A percentile compares a stretch with the other conserved stretches of the same genome.
phyloP scores from a whole-genome alignment of 2,329 filamentous ascomycete species.

The Helminthosporium solani region DNA sequence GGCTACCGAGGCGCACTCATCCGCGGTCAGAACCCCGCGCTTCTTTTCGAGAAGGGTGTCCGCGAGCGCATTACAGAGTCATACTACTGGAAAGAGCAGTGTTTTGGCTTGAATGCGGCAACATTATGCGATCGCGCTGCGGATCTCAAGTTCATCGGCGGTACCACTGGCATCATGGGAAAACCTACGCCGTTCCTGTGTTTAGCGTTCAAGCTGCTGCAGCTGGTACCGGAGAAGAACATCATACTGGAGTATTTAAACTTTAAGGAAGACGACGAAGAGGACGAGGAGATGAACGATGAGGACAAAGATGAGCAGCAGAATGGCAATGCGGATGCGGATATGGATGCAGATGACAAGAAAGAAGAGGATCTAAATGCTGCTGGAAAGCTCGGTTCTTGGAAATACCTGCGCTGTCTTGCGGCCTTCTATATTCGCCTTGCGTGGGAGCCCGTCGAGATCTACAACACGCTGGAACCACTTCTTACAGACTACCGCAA shows the following conservation, averaged over 20 bases:
- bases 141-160: constrained; percentile 80
- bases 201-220: constrained; percentile 89
- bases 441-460: constrained; percentile 77
- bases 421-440: constrained; percentile 92
- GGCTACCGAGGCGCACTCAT: constrained; percentile 75
- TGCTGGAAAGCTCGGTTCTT: constrained; percentile 44
- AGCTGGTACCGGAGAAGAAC: constrained; percentile 77
- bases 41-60: constrained; percentile 92
- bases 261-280: constrained; percentile 45
- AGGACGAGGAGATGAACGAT: constrained; percentile 40
- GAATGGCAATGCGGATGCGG: constrained; percentile 3
- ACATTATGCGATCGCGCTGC: constrained; percentile 85
- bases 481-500: constrained; percentile 81
- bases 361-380: constrained; percentile 28
- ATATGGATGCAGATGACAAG: not conserved
- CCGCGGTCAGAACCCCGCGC: constrained; percentile 91
- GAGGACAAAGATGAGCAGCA: constrained; percentile 38
- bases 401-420: constrained; percentile 81
- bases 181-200: constrained; percentile 92
- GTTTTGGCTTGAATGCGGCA: constrained; percentile 85
- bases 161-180: constrained; percentile 80
- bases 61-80: constrained; percentile 92
- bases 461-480: constrained; percentile 79
- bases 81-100: constrained; percentile 99
- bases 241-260: constrained; percentile 78